A percentile compares a stretch with the other conserved stretches of the same genome.
phyloP scores from a whole-genome alignment of 2,329 filamentous ascomycete genomes.

The Clonostachys chloroleuca region DNA sequence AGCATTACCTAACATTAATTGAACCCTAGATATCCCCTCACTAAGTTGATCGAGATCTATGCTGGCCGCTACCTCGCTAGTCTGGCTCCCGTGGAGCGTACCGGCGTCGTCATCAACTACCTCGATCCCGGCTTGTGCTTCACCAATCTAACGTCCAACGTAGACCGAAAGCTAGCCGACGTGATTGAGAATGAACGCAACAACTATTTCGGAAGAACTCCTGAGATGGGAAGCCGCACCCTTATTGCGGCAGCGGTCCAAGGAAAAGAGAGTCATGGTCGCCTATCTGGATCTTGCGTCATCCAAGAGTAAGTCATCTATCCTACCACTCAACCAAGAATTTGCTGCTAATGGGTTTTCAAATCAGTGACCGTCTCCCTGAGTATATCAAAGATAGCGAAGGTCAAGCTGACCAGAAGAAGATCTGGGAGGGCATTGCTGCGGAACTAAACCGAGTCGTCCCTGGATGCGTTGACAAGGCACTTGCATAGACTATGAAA shows the following conservation, averaged over 20 bases:
- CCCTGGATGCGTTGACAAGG: conserved; percentile 14
- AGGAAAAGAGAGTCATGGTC: conserved; percentile 17
- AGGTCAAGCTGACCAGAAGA: conserved; percentile 10
- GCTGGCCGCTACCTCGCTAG: conserved; percentile 16
- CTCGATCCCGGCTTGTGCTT: conserved; percentile 21
- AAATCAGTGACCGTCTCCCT: conserved; percentile 9
- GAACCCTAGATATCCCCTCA: conserved; percentile 12
- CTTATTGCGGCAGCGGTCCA: conserved; percentile 14
- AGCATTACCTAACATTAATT: background rate
- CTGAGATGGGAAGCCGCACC: conserved; percentile 19
- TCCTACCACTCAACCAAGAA: background rate
- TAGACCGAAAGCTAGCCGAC: background rate
- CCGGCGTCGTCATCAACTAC: conserved; percentile 21
- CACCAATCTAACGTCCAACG: conserved; percentile 9
- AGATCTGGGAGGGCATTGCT: conserved; percentile 17
- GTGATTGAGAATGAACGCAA: background rate
- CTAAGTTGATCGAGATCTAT: conserved; percentile 18
- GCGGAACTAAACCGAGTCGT: conserved; percentile 16
- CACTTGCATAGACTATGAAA: background rate
- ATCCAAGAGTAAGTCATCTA: conserved; percentile 16
- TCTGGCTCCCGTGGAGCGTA: conserved; percentile 12
- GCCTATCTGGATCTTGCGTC: conserved; percentile 13
- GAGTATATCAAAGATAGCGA: conserved; percentile 12
- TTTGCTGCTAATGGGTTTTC: background rate
- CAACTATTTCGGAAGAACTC: background rate